Percentiles rank a stretch among this genome's conserved stretches.
Evolutionary conservation across 306 rosid species (phyloP).

Genomic region (Vigna reflexopilosa): DNA sequence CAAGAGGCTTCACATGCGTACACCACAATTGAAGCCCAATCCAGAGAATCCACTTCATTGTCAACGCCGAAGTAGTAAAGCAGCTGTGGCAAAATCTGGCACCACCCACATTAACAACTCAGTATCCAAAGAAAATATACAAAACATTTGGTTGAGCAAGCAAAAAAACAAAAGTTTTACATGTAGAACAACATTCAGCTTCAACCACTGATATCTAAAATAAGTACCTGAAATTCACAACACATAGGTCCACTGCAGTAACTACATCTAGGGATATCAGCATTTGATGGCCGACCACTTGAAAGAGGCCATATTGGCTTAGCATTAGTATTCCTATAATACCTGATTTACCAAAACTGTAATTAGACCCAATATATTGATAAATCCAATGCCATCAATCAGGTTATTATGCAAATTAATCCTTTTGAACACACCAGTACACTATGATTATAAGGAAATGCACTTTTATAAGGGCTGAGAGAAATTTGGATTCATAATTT

Average conservation of each 20-base stretch:
- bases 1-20: conserved; percentile 24
- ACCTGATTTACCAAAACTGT: not conserved
- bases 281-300: conserved; percentile 23
- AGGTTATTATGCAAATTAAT: not conserved
- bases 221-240: conserved; percentile 16
- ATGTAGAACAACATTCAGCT: not conserved
- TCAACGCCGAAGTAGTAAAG: conserved; percentile 2
- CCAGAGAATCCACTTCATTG: conserved; percentile 9
- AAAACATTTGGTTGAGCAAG: not conserved
- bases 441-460: not conserved
- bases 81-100: conserved; percentile 16
- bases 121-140: not conserved
- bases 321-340: conserved; percentile 9
- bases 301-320: conserved; percentile 18
- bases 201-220: not conserved
- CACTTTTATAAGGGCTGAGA: conserved; percentile 11
- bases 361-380: not conserved
- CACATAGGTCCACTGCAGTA: conserved; percentile 19
- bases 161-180: not conserved
- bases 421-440: not conserved
- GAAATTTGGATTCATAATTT: not conserved
- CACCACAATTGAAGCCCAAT: conserved; percentile 18
- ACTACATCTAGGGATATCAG: conserved; percentile 12
- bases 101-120: not conserved
- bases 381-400: not conserved